Evolutionary conservation across 164 flowering plant species (phyloP).

Genomic region (Tetrastigma voinierianum): DNA sequence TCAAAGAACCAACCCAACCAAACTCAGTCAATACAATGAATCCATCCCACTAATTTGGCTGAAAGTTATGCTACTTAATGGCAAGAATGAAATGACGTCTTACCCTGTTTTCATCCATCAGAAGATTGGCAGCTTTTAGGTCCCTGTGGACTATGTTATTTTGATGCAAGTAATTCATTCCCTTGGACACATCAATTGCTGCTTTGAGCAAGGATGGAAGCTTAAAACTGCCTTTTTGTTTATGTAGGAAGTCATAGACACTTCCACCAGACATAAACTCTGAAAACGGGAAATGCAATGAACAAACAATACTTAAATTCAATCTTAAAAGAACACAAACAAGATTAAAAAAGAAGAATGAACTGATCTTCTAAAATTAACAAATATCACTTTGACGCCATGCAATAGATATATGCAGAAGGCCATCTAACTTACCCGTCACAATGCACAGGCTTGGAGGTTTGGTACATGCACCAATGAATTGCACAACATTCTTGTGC

Average conservation of each 20-base stretch:
- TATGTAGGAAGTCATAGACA: slow-evolving; percentile 41
- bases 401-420: too few relatives aligned
- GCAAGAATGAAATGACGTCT: slow-evolving; percentile 7
- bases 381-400: too few relatives aligned
- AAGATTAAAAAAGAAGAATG: not conserved
- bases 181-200: slow-evolving; percentile 36
- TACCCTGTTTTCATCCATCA: slow-evolving; percentile 37
- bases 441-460: slow-evolving; percentile 79
- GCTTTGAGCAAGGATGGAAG: slow-evolving; percentile 35
- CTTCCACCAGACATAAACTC: slow-evolving; percentile 49
- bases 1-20: too few relatives aligned
- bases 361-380: not conserved
- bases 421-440: slow-evolving; percentile 45
- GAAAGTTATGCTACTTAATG: too few relatives aligned
- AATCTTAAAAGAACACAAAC: not conserved
- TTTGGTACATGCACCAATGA: slow-evolving; percentile 85
- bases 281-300: slow-evolving; percentile 1
- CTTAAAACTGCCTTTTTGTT: slow-evolving; percentile 29
- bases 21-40: too few relatives aligned
- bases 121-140: slow-evolving; percentile 36
- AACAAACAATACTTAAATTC: not conserved
- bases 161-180: slow-evolving; percentile 37
- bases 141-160: slow-evolving; percentile 34
- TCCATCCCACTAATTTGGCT: too few relatives aligned
- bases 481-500: slow-evolving; percentile 87